Conservation (phyloP, 1,284 basidiomycete genomes). For the Papiliotrema fonsecae region DNA sequence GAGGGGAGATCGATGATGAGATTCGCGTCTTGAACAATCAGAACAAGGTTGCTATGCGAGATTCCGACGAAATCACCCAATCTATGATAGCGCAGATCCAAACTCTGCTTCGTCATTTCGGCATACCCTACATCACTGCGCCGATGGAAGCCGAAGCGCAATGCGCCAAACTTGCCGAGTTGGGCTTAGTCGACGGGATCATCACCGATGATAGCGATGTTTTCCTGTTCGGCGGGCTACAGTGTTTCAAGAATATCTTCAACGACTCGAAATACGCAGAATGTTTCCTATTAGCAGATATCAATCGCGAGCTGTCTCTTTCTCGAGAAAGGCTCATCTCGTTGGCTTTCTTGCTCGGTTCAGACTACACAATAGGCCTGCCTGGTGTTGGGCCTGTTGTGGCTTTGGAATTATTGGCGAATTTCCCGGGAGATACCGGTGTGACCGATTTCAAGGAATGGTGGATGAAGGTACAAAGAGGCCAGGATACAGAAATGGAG, state of each 20-base stretch:
- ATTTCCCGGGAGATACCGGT: conserved; percentile 80
- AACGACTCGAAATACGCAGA: conserved; percentile 98
- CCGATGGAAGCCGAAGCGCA: conserved; percentile 99
- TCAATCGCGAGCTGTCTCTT: conserved; percentile 82
- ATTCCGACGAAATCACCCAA: conserved; percentile 90
- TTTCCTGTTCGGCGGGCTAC: conserved; percentile 89
- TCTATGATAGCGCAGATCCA: conserved; percentile 96
- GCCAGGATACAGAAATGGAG: conserved; percentile 70
- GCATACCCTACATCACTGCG: conserved; percentile 96
- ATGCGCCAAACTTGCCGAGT: conserved; percentile 82
- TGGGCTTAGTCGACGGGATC: conserved; percentile 89
- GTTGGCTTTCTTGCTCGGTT: conserved; percentile 89
- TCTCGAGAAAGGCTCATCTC: conserved; percentile 81
- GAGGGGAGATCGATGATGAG: conserved; percentile 86
- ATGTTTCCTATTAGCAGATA: conserved; percentile 80
- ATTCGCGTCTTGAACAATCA: conserved; percentile 76
- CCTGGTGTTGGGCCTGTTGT: conserved; percentile 91
- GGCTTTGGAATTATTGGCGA: conserved; percentile 88
- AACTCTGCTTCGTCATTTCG: conserved; percentile 86
- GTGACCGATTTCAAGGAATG: conserved; percentile 83
- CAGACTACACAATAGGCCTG: conserved; percentile 97
- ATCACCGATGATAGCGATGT: conserved; percentile 99
- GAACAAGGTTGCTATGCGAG: conserved; percentile 80
- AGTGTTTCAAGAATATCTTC: conserved; percentile 99
- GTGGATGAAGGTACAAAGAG: conserved; percentile 93